Evolutionary conservation across 1,284 basidiomycete genomes (phyloP), one percentile per base, ranked within the genome.

Genomic region (Fomitopsis schrenkii): DNA sequence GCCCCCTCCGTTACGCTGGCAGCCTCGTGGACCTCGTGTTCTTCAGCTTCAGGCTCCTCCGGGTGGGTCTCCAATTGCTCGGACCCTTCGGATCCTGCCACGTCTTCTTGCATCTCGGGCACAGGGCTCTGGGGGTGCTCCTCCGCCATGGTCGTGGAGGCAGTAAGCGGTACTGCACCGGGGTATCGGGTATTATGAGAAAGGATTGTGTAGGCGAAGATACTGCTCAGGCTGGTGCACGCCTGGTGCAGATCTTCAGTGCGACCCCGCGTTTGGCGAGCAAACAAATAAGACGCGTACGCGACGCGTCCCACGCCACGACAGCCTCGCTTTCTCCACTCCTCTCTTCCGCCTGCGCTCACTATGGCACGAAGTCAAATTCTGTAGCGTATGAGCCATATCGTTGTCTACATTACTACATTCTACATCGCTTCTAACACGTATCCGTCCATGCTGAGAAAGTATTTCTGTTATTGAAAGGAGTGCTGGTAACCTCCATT

Each of bases 1-100:
- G 62, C 71, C 58, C 70, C 71, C 64, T 76, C 73, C 61, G 70
- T 72, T 68, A 71, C 73, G 74, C 75, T 75, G 74, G 70, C 72
- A 56, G 70, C 82, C 81, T 83, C 84, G 74, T 86, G 82, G 57
- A 70, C 82, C 81, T 83, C 84, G 74, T 86, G 82, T 76, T 80
- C 79, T 69, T 70, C 79, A 74, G 79, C 79, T 69, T 70, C 79
- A 74, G 79, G 64, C 60, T 61, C 63, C 59, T 72, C 71, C 54
- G 62, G 57, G 53, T 70, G 70, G 26, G 63, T 60, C 42, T 70
- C 69, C 44, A 69, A 68, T 42, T 68, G 66, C 66, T 66, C 70
- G 58, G 68, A 58, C 48, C 67, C 70, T 59, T 69, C 68, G 52
- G 69, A 64, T 57, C 57, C 57, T 58, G 40, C 33, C 54, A 63